Conservation (phyloP, 164 flowering plant species). For the Chimonanthus praecox region DNA sequence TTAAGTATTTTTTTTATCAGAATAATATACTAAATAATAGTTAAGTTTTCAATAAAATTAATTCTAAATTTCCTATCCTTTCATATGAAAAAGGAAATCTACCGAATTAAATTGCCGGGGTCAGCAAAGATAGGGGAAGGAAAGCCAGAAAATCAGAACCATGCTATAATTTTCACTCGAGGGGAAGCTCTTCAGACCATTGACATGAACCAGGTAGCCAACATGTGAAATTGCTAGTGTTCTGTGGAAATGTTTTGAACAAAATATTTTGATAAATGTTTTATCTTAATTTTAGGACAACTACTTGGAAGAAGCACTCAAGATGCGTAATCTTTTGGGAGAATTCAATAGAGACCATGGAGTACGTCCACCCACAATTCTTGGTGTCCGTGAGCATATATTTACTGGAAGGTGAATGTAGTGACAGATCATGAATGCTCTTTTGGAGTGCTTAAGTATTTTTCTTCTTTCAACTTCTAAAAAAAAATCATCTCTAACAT, state of each 20-base stretch:
- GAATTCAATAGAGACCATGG: constrained; percentile 95
- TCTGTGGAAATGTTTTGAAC: not conserved
- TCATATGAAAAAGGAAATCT: constrained; percentile 62
- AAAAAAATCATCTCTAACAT: not conserved
- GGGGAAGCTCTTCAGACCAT: constrained; percentile 98
- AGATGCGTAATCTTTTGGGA: constrained; percentile 95
- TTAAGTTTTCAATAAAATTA: not conserved
- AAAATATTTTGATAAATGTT: constrained; percentile 5
- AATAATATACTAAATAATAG: constrained; percentile 13
- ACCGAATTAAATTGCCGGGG: constrained; percentile 94
- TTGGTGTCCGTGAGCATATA: constrained; percentile 92
- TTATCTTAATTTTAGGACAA: constrained; percentile 52
- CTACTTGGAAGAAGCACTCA: constrained; percentile 99
- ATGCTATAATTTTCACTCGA: no score
- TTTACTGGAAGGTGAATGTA: constrained; percentile 87
- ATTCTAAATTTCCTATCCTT: not conserved
- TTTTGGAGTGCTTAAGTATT: not conserved
- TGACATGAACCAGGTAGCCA: constrained; percentile 92
- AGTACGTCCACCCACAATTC: constrained; percentile 79
- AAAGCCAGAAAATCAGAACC: constrained; percentile 98
- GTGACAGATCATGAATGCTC: not conserved
- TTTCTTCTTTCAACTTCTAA: not conserved
- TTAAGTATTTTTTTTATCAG: no score
- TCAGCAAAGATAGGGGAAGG: constrained; percentile 95
- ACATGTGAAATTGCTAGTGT: not conserved